Conservation (phyloP, 495 filamentous ascomycete genomes). For the Trichodelitschia bisporula region DNA sequence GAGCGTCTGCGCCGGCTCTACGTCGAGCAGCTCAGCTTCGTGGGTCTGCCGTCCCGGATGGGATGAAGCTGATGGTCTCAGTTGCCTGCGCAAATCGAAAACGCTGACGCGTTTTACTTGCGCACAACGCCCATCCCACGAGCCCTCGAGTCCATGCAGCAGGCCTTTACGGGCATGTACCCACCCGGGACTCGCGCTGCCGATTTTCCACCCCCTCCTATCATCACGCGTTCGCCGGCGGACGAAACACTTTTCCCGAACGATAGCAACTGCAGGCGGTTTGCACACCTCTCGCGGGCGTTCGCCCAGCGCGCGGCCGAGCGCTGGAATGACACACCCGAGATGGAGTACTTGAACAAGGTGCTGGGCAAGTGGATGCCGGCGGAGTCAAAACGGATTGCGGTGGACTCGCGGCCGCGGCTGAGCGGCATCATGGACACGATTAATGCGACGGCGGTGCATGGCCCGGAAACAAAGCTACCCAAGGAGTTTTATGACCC, state of each 20-base stretch:
- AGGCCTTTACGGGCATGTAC: conserved; percentile 77
- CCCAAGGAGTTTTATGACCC: conserved; percentile 74
- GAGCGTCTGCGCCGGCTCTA: conserved; percentile 60
- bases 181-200: conserved; percentile 39
- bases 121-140: conserved; percentile 66
- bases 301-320: conserved; percentile 66
- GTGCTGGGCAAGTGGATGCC: conserved; percentile 70
- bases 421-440: conserved; percentile 86
- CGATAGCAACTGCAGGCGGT: conserved; percentile 60
- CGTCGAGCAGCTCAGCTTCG: conserved; percentile 65
- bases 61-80: no score
- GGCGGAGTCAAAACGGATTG: conserved; percentile 27
- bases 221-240: conserved; percentile 40
- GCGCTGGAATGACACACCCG: conserved; percentile 55
- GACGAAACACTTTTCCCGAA: conserved; percentile 93
- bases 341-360: conserved; percentile 66
- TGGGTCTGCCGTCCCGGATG: no score
- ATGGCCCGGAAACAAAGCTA: conserved; percentile 53
- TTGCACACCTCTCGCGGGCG: conserved; percentile 49
- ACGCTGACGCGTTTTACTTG: conserved; percentile 54
- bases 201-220: conserved; percentile 43
- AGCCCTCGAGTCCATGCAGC: conserved; percentile 70
- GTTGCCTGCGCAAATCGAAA: conserved; percentile 35
- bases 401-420: conserved; percentile 62
- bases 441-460: conserved; percentile 66